A percentile compares a stretch with the other conserved stretches of the same genome.
These are phyloP conservation scores for Hysterangium stoloniferum DNA, from an alignment of 768 basidiomycete species.

Conservation along the genomic window DNA sequence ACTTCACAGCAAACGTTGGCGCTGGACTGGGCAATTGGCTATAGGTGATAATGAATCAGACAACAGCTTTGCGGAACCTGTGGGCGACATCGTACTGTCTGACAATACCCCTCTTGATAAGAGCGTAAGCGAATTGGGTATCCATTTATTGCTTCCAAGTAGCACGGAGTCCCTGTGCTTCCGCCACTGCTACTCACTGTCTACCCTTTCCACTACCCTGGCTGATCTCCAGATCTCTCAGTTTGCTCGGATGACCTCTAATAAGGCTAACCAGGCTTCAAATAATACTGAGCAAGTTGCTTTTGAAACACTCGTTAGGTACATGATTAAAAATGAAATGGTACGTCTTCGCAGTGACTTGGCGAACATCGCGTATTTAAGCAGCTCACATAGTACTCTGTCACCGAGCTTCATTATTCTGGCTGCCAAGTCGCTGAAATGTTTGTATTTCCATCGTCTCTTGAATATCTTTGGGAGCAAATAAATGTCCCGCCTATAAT, in stretches of 20 bases:
- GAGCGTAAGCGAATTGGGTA: background rate
- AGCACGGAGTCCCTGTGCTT: background rate
- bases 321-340: slow-evolving; percentile 41
- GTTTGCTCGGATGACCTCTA: slow-evolving; percentile 3
- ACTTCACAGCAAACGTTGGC: slow-evolving; percentile 8
- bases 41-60: slow-evolving; percentile 8
- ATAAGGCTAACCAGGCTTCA: background rate
- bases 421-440: slow-evolving; percentile 42
- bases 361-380: slow-evolving; percentile 6
- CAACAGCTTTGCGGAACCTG: background rate
- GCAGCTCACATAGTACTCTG: slow-evolving; percentile 35
- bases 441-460: slow-evolving; percentile 42
- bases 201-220: background rate
- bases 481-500: slow-evolving; percentile 37
- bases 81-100: slow-evolving; percentile 2
- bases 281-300: background rate
- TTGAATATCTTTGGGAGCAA: slow-evolving; percentile 26
- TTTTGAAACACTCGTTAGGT: slow-evolving; percentile 25
- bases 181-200: background rate
- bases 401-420: slow-evolving; percentile 41
- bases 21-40: slow-evolving; percentile 6
- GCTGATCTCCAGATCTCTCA: slow-evolving; percentile 4
- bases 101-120: slow-evolving; percentile 1
- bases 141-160: background rate
- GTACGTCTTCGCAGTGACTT: slow-evolving; percentile 31